Evolutionary conservation across 2,329 filamentous ascomycete genomes (phyloP).

Genomic region (Colletotrichum chrysophilum): DNA sequence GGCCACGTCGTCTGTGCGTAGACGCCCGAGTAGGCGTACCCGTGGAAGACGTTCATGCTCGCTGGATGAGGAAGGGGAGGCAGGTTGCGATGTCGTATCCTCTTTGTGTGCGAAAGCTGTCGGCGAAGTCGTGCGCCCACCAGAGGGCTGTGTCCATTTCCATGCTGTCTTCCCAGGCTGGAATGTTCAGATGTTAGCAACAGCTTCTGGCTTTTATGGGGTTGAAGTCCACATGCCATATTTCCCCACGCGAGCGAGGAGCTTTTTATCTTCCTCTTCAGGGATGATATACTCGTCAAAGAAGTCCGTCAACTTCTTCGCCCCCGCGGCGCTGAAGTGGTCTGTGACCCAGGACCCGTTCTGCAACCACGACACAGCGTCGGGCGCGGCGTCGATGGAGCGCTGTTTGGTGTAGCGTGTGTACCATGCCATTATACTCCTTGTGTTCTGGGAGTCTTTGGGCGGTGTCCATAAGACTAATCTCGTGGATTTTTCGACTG

Average conservation of each 20-base stretch:
- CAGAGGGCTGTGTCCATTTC: slow-evolving; percentile 28
- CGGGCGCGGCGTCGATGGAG: no score
- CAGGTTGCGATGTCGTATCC: slow-evolving; percentile 23
- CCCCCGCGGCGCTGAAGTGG: slow-evolving; percentile 28
- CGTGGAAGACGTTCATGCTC: slow-evolving; percentile 26
- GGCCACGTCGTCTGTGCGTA: slow-evolving; percentile 27
- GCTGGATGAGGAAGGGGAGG: slow-evolving; percentile 28
- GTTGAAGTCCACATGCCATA: slow-evolving; percentile 22
- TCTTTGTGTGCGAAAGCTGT: slow-evolving; percentile 13
- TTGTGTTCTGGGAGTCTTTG: no score
- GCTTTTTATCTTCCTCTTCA: slow-evolving; percentile 12
- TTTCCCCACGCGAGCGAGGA: slow-evolving; percentile 22
- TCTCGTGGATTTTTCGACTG: no score
- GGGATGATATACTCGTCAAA: slow-evolving; percentile 28
- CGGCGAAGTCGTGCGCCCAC: slow-evolving; percentile 26
- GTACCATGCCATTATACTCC: no score
- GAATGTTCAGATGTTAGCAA: background rate
- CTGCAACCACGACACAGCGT: background rate
- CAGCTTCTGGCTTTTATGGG: background rate
- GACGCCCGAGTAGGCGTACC: slow-evolving; percentile 23
- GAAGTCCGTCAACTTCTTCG: slow-evolving; percentile 27
- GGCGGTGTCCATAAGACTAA: no score
- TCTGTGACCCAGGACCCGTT: slow-evolving; percentile 31
- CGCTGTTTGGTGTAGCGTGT: no score
- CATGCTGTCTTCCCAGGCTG: slow-evolving; percentile 32